A percentile compares a stretch with the other conserved stretches of the same genome.
phyloP scores from a whole-genome alignment of 495 filamentous ascomycete species.

The Glarea lozoyensis region DNA sequence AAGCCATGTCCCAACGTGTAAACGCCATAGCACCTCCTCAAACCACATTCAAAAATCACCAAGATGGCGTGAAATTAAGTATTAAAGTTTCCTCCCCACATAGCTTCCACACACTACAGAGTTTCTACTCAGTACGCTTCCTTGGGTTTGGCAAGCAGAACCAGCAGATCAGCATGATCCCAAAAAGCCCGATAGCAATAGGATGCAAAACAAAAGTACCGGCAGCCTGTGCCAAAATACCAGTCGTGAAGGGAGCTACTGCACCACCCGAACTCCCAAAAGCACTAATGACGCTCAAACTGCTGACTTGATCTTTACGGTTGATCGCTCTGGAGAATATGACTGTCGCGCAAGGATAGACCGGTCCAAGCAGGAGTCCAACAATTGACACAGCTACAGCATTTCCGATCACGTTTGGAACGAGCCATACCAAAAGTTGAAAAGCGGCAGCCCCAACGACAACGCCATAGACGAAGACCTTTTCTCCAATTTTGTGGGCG shows the following conservation, averaged over 20 bases:
- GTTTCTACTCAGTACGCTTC: constrained; percentile 43
- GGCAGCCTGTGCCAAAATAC: constrained; percentile 55
- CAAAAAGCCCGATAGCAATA: constrained; percentile 56
- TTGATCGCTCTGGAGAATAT: constrained; percentile 56
- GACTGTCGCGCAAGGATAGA: constrained; percentile 63
- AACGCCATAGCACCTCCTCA: constrained; percentile 11
- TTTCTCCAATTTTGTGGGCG: constrained; percentile 59
- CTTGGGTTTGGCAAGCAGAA: constrained; percentile 39
- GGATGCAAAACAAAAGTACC: constrained; percentile 74
- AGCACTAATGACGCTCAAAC: constrained; percentile 59
- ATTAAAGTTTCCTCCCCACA: too few species aligned
- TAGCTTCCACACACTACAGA: constrained; percentile 29
- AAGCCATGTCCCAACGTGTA: constrained; percentile 6
- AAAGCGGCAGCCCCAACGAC: constrained; percentile 51
- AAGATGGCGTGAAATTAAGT: constrained; percentile 30
- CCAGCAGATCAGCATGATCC: constrained; percentile 62
- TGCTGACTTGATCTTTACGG: constrained; percentile 53
- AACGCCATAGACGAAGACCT: constrained; percentile 51
- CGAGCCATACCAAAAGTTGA: constrained; percentile 65
- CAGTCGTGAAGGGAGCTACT: constrained; percentile 65
- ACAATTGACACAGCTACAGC: constrained; percentile 63
- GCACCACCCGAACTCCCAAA: constrained; percentile 70
- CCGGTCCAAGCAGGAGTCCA: constrained; percentile 68
- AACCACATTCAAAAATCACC: constrained; percentile 14
- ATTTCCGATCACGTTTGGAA: constrained; percentile 63